Evolutionary conservation across 75 land plant genomes (phyloP).

Genomic region (Pinus taeda): DNA sequence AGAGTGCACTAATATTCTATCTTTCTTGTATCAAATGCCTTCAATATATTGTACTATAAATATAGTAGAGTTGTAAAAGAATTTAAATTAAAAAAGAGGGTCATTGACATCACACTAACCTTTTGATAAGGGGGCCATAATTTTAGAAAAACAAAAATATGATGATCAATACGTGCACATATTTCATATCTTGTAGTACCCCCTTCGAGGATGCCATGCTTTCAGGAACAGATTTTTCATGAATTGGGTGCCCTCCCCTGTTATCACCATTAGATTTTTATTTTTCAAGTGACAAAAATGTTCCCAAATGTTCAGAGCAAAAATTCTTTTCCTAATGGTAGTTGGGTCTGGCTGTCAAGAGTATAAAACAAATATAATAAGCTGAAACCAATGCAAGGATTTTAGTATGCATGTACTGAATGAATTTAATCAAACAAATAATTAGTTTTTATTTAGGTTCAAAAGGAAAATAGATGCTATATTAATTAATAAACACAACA

Average conservation of each 20-base stretch:
- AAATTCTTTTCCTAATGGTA: slow-evolving; percentile 42
- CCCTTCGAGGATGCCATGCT: slow-evolving; percentile 51
- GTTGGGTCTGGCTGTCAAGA: slow-evolving; percentile 74
- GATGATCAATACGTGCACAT: slow-evolving; percentile 54
- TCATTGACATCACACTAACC: not conserved
- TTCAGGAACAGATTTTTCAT: slow-evolving; percentile 22
- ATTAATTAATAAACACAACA: too few relatives aligned
- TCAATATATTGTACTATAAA: too few relatives aligned
- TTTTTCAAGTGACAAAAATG: not conserved
- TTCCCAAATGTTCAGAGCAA: not conserved
- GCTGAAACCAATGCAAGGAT: not conserved
- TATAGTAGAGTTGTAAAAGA: too few relatives aligned
- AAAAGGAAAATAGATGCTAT: too few relatives aligned
- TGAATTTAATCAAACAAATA: not conserved
- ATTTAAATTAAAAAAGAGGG: too few relatives aligned
- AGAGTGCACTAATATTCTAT: too few relatives aligned
- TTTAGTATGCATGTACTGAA: not conserved
- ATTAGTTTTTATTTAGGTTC: not conserved
- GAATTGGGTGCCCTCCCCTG: slow-evolving; percentile 10
- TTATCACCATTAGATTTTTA: slow-evolving; percentile 4
- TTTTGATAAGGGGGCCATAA: not conserved
- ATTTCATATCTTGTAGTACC: slow-evolving; percentile 55
- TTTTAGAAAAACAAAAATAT: not conserved
- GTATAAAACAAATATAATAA: not conserved
- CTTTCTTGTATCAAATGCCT: too few relatives aligned